Base-by-base conservation (phyloP, 2,329 filamentous ascomycete species). In the Sarocladiaceae sp. region DNA sequence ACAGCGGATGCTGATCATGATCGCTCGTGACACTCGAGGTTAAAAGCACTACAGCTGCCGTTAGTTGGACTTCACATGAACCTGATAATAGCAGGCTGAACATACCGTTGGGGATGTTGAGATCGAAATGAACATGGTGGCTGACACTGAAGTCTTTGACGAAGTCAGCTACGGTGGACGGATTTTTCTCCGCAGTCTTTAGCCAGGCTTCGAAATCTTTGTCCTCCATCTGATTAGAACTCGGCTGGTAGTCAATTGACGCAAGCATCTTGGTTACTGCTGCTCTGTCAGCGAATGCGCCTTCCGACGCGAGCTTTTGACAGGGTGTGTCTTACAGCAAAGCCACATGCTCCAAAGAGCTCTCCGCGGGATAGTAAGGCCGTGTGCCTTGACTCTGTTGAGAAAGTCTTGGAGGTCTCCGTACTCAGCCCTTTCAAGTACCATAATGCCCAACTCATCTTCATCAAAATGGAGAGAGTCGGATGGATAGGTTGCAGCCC, bases 381-480 rank as follows among this genome's bases (percentile, higher is more conserved):
- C 16, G 6, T 33, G 31, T 6, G 12, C 12, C 6, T n/a, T 15
- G 5, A 33, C 31, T 5, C 12, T 6, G 31, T 33, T 33, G 12
- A 33, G 13, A 33, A 33, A 33, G 6, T 7, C n/a, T 15, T 15
- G 16, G 5, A 33, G 13, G n/a, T 33, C 16, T 6, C 31, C 31
- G n/a, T 33, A 15, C 6, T 33, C 31, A n/a, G 31, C 31, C n/a
- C 31, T 33, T 15, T 33, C 31, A 15, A 33, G 31, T 6, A 33
- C 13, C 6, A 33, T 6, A 15, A 33, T 33, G 6, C 31, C 31
- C n/a, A 33, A 15, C 6, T 12, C 31, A 12, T 33, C 5, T 33
- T 33, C 31, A 33, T 33, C 31, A 15, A 33, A 33, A 5, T 12
- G 31, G 13, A 6, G 6, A 5, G 31, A 7, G n/a, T 59, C 12